phyloP scores from a whole-genome alignment of 306 rosid species.

The Nissolia schottii region DNA sequence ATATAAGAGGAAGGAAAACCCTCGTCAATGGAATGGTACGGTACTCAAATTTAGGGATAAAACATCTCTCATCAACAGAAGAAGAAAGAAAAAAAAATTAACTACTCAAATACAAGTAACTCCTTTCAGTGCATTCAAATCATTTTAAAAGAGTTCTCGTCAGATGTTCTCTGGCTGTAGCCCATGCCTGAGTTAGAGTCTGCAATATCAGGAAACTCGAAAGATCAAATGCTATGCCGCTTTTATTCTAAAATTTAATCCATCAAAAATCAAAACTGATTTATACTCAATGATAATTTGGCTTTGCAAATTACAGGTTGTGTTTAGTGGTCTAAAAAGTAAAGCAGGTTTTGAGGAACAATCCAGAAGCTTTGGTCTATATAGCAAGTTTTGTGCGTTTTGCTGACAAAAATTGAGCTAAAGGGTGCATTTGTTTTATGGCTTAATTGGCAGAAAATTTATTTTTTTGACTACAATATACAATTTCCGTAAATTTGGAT shows the following conservation, averaged over 20 bases:
- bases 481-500: too few relatives aligned
- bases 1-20: too few relatives aligned
- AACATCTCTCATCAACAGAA: not conserved
- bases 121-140: conserved; percentile 14
- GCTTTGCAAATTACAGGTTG: not conserved
- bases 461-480: too few relatives aligned
- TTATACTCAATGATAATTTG: not conserved
- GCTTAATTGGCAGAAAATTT: too few relatives aligned
- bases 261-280: not conserved
- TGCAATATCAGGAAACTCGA: conserved; percentile 31
- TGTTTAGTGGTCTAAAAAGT: not conserved
- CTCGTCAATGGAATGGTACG: not conserved
- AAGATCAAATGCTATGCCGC: not conserved
- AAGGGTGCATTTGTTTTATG: too few relatives aligned
- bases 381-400: not conserved
- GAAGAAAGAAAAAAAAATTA: not conserved
- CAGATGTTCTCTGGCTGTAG: conserved; percentile 77
- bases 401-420: not conserved
- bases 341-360: not conserved
- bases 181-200: conserved; percentile 90
- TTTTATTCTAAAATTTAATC: not conserved
- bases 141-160: conserved; percentile 61
- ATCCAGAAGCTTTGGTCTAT: not conserved
- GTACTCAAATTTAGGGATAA: not conserved
- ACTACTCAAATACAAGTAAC: conserved; percentile 12